Evolutionary conservation across 352 stramenopile genomes (phyloP), one percentile per base, ranked within the genome.

Genomic region (Pythium aphanidermatum): DNA sequence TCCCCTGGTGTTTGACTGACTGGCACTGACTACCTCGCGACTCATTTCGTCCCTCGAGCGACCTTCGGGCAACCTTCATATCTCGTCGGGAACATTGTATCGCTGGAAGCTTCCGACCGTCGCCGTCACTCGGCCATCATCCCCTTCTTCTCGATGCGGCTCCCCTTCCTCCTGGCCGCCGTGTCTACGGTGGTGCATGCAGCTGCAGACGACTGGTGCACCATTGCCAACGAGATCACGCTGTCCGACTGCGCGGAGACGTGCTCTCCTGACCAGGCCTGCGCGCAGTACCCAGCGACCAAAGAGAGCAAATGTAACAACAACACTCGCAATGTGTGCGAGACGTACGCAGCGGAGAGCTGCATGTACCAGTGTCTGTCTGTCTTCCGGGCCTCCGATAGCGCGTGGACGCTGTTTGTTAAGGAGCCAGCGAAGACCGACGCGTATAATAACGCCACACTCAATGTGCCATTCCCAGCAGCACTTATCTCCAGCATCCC

Each of bases 351-450:
- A 31, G 55, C 63, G 9, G n/a, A n/a, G n/a, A 46, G 46, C 2
- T 91, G 78, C 64, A 74, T 65, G 31, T 88, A 70, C 58, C 78
- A 91, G 59, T 91, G 78, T 48, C 60, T 91, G 4, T 38, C 63
- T 10, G 57, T 71, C 6, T 90, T 76, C 65, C 82, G 80, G 46
- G 43, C 58, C 5, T n/a, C 35, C 16, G 16, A 11, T 5, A 46
- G 44, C 23, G 81, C 82, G 48, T 76, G 72, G 47, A 87, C 67
- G 36, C 60, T 91, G n/a, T 86, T 86, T 36, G 59, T 88, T 6
- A 88, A 91, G 50, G 60, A 79, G 0, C 75, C 75, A 0, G 31
- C 54, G 9, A 37, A 26, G 6, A 60, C 45, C 25, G 51, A 57
- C 17, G 2, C 31, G 19, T n/a, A n/a, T n/a, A n/a, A n/a, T n/a